Conservation (phyloP, 345 rosid genomes). For the Linum lewisii region DNA sequence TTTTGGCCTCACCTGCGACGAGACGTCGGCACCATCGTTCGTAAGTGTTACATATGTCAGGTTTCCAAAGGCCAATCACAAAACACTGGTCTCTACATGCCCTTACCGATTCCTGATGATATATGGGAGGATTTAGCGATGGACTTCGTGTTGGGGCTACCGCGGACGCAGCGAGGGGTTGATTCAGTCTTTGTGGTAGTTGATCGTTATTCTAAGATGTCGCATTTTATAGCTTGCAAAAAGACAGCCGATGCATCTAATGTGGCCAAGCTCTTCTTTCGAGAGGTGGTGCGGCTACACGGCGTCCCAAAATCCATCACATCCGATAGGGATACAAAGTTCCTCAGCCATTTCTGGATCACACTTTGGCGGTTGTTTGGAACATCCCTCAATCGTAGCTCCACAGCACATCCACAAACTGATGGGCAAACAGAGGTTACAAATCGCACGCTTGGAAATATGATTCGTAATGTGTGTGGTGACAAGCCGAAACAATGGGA, state of each 20-base stretch:
- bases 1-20: neutral
- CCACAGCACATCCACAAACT: too few species aligned
- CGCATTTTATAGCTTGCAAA: neutral
- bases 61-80: neutral
- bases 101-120: neutral
- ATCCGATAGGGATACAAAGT: neutral
- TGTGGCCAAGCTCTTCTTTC: neutral
- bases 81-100: neutral
- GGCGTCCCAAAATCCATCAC: neutral
- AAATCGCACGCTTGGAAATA: too few species aligned
- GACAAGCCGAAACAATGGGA: too few species aligned
- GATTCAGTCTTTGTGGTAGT: neutral
- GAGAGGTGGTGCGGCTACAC: neutral
- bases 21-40: neutral
- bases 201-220: neutral
- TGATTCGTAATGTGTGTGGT: too few species aligned
- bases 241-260: neutral
- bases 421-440: too few species aligned
- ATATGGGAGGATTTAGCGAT: neutral
- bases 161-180: neutral
- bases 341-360: too few species aligned
- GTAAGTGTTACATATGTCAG: neutral
- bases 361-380: too few species aligned
- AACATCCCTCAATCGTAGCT: too few species aligned
- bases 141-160: neutral